Evolutionary conservation across 306 rosid genomes (phyloP).

Genomic region (Medicago truncatula): MtrunA17r5.0-ANR NC_053049.1:47060001-47060500

Average conservation of each 20-base stretch:
- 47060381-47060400: too few relatives aligned
- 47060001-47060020: constrained; percentile 47
- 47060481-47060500: too few relatives aligned
- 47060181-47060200: constrained; percentile 30
- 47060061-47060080: constrained; percentile 52
- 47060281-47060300: not conserved
- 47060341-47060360: too few relatives aligned
- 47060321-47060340: not conserved
- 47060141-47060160: constrained; percentile 17
- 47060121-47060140: constrained; percentile 22
- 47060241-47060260: not conserved
- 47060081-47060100: constrained; percentile 56
- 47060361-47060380: too few relatives aligned
- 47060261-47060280: not conserved
- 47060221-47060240: constrained; percentile 6
- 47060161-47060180: not conserved
- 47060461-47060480: too few relatives aligned
- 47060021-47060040: constrained; percentile 15
- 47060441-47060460: too few relatives aligned
- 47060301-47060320: constrained; percentile 35
- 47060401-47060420: too few relatives aligned
- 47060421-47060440: too few relatives aligned
- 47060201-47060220: constrained; percentile 44
- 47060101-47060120: constrained; percentile 63
- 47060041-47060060: constrained; percentile 38